These are phyloP conservation scores for Brassica juncea DNA, from an alignment of 345 rosid genomes.

Conservation along the genomic window DNA sequence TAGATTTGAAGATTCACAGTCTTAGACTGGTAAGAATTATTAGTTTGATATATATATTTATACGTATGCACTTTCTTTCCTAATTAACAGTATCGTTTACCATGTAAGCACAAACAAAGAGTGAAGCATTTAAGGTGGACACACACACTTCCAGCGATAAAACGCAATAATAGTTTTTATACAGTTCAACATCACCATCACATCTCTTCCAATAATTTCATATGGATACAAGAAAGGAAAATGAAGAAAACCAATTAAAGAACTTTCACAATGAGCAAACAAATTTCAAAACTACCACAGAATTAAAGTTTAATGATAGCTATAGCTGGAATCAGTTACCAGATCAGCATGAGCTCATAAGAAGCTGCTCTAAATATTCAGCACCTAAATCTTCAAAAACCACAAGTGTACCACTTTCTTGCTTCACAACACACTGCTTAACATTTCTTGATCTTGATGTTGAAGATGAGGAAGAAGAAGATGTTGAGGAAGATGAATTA, in stretches of 20 bases:
- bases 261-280: slow-evolving; percentile 25
- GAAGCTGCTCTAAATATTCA: slow-evolving; percentile 65
- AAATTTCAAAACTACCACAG: slow-evolving; percentile 17
- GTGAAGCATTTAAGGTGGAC: slow-evolving; percentile 28
- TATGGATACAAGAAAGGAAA: slow-evolving; percentile 32
- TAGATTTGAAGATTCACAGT: slow-evolving; percentile 17
- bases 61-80: neutral
- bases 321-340: slow-evolving; percentile 5
- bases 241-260: slow-evolving; percentile 17
- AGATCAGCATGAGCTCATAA: slow-evolving; percentile 54
- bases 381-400: slow-evolving; percentile 75
- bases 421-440: slow-evolving; percentile 33
- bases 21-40: slow-evolving; percentile 4
- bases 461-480: slow-evolving; percentile 13
- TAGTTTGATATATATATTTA: neutral
- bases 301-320: slow-evolving; percentile 7
- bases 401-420: slow-evolving; percentile 42
- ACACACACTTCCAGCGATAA: slow-evolving; percentile 40
- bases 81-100: neutral
- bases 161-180: slow-evolving; percentile 33
- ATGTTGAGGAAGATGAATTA: neutral
- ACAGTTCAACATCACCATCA: slow-evolving; percentile 37
- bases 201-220: slow-evolving; percentile 29
- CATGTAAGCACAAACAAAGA: neutral
- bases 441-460: slow-evolving; percentile 29